phyloP scores from a whole-genome alignment of 2,329 filamentous ascomycete genomes.

The Curvularia sp. region DNA sequence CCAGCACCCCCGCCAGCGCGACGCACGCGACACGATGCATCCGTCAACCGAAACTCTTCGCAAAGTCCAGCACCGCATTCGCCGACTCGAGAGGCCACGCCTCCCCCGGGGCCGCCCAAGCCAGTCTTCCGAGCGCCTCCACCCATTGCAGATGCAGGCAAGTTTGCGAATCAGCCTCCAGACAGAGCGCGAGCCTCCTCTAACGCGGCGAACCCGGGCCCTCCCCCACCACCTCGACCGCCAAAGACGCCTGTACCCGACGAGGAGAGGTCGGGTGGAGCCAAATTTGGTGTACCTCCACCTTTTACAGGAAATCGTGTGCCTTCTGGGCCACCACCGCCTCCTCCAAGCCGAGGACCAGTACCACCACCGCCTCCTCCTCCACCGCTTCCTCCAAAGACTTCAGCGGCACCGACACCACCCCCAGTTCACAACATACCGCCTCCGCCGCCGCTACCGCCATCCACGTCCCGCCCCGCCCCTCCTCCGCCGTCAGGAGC shows the following conservation, averaged over 20 bases:
- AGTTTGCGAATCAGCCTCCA: slow-evolving; percentile 69
- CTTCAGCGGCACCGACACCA: slow-evolving; percentile 59
- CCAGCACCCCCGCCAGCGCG: slow-evolving; percentile 65
- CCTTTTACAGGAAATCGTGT: slow-evolving; percentile 72
- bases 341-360: slow-evolving; percentile 74
- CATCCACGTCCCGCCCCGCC: slow-evolving; percentile 40
- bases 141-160: slow-evolving; percentile 87
- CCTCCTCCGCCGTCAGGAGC: slow-evolving; percentile 35
- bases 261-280: slow-evolving; percentile 58
- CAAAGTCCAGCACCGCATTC: slow-evolving; percentile 66
- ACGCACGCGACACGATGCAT: slow-evolving; percentile 53
- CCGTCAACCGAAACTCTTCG: slow-evolving; percentile 53
- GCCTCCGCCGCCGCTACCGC: slow-evolving; percentile 35
- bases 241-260: slow-evolving; percentile 69
- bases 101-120: slow-evolving; percentile 65
- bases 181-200: slow-evolving; percentile 60
- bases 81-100: slow-evolving; percentile 76
- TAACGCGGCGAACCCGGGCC: slow-evolving; percentile 62
- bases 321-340: slow-evolving; percentile 72
- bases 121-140: slow-evolving; percentile 84
- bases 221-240: slow-evolving; percentile 68
- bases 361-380: slow-evolving; percentile 64
- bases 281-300: slow-evolving; percentile 79
- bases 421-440: slow-evolving; percentile 62
- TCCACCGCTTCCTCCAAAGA: slow-evolving; percentile 49